A percentile compares a stretch with the other conserved stretches of the same genome.
Conservation (phyloP, 371 early-diverging fungal genomes). For the Apophysomyces elegans region DNA sequence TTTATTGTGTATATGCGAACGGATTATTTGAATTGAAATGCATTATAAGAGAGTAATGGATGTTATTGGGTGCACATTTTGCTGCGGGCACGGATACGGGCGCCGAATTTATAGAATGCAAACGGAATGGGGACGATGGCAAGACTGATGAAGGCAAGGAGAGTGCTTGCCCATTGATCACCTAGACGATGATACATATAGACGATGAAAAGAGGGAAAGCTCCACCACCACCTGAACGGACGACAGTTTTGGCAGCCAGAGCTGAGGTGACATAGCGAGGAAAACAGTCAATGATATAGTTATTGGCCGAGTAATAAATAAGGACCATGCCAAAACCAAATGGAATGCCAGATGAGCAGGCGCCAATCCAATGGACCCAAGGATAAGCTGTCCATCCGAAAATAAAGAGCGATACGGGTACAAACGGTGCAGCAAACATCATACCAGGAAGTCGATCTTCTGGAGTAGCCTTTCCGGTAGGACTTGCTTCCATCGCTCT, state of each 20-base stretch:
- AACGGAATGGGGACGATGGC: slow-evolving; percentile 53
- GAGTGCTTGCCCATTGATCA: slow-evolving; percentile 47
- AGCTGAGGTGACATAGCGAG: slow-evolving; percentile 45
- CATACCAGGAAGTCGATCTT: slow-evolving; percentile 51
- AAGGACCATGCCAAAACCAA: slow-evolving; percentile 51
- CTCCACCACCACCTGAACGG: slow-evolving; percentile 48
- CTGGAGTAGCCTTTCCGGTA: slow-evolving; percentile 35
- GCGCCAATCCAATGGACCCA: slow-evolving; percentile 48
- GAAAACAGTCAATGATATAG: slow-evolving; percentile 51
- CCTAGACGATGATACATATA: slow-evolving; percentile 47
- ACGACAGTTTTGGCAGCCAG: slow-evolving; percentile 49
- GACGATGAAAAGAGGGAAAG: slow-evolving; percentile 48
- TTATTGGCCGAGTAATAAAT: slow-evolving; percentile 47
- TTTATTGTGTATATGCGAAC: not conserved
- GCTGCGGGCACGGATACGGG: slow-evolving; percentile 39
- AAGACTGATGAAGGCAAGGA: slow-evolving; percentile 46
- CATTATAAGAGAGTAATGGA: not conserved
- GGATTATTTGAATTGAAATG: not conserved
- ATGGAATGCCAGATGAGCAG: slow-evolving; percentile 39
- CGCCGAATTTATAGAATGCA: slow-evolving; percentile 46
- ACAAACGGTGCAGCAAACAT: slow-evolving; percentile 47
- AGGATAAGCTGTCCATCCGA: slow-evolving; percentile 49
- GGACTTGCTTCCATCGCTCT: slow-evolving; percentile 9
- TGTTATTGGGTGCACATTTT: slow-evolving; percentile 17
- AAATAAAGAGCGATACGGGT: slow-evolving; percentile 50